Conservation (phyloP, 2,329 filamentous ascomycete species). For the Incumbomyces lentus region DNA sequence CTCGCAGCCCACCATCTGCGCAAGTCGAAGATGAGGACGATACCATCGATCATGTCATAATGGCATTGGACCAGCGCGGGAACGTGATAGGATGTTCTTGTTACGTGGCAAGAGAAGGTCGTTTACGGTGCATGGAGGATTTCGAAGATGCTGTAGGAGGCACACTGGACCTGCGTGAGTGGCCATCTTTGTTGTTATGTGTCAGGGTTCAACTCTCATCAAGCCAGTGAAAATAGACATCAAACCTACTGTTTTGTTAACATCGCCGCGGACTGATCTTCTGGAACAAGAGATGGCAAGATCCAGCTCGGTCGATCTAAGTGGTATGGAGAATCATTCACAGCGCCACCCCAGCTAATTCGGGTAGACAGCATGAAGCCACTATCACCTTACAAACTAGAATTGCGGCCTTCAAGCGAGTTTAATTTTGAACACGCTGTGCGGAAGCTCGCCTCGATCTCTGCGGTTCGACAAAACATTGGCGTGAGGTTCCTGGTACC, state of each 20-base stretch:
- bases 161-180: slow-evolving; percentile 48
- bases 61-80: slow-evolving; percentile 68
- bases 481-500: slow-evolving; percentile 52
- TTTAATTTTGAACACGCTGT: slow-evolving; percentile 60
- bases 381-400: slow-evolving; percentile 51
- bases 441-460: slow-evolving; percentile 53
- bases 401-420: slow-evolving; percentile 59
- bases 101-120: slow-evolving; percentile 60
- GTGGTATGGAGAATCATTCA: slow-evolving; percentile 4
- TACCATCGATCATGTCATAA: slow-evolving; percentile 56
- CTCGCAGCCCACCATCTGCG: slow-evolving; percentile 5
- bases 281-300: slow-evolving; percentile 17
- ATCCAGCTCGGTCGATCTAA: slow-evolving; percentile 23
- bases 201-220: slow-evolving; percentile 14
- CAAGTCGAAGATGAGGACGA: slow-evolving; percentile 36
- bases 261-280: slow-evolving; percentile 47
- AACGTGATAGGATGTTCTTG: slow-evolving; percentile 74
- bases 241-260: slow-evolving; percentile 50
- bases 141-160: slow-evolving; percentile 58
- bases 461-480: slow-evolving; percentile 30
- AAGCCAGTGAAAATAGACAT: slow-evolving; percentile 49
- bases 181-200: slow-evolving; percentile 3
- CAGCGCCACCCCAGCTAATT: slow-evolving; percentile 1
- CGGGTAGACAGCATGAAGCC: slow-evolving; percentile 9
- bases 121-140: slow-evolving; percentile 68